Percentiles rank a stretch among this genome's conserved stretches.
Evolutionary conservation across 257 asterid species (phyloP).

Genomic region (Plantago ovata): DNA sequence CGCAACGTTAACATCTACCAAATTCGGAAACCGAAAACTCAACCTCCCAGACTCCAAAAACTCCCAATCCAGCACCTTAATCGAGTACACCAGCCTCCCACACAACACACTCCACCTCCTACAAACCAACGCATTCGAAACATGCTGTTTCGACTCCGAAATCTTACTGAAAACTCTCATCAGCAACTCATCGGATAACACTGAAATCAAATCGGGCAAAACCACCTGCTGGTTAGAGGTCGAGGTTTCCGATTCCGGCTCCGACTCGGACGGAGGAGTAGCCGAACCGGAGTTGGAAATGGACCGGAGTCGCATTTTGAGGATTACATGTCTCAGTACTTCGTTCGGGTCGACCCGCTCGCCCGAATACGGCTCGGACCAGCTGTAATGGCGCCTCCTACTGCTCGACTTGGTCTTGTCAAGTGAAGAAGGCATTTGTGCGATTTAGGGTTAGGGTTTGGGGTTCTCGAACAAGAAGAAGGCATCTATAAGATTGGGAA

Average conservation of each 20-base stretch:
- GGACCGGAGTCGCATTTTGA: constrained; percentile 61
- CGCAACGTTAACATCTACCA: constrained; percentile 54
- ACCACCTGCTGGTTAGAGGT: constrained; percentile 22
- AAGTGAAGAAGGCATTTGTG: constrained; percentile 48
- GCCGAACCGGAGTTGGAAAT: constrained; percentile 60
- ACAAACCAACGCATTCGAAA: constrained; percentile 70
- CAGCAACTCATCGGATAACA: constrained; percentile 60
- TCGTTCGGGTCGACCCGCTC: constrained; percentile 47
- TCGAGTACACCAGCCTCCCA: constrained; percentile 57
- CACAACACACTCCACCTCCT: constrained; percentile 68
- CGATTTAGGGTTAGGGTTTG: constrained; percentile 34
- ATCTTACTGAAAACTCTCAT: constrained; percentile 46
- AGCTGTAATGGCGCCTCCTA: constrained; percentile 40
- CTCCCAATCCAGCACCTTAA: constrained; percentile 85
- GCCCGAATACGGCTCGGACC: constrained; percentile 35
- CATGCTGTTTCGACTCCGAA: constrained; percentile 39
- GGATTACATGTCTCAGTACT: constrained; percentile 54
- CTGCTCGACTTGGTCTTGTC: constrained; percentile 21
- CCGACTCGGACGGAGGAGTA: constrained; percentile 67
- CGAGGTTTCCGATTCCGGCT: constrained; percentile 51
- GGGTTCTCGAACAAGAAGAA: constrained; percentile 18
- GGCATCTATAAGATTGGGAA: background rate
- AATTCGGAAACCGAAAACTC: constrained; percentile 62
- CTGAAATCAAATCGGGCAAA: constrained; percentile 40
- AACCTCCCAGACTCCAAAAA: constrained; percentile 85